phyloP scores from a whole-genome alignment of 345 rosid genomes.

The Pistacia vera region DNA sequence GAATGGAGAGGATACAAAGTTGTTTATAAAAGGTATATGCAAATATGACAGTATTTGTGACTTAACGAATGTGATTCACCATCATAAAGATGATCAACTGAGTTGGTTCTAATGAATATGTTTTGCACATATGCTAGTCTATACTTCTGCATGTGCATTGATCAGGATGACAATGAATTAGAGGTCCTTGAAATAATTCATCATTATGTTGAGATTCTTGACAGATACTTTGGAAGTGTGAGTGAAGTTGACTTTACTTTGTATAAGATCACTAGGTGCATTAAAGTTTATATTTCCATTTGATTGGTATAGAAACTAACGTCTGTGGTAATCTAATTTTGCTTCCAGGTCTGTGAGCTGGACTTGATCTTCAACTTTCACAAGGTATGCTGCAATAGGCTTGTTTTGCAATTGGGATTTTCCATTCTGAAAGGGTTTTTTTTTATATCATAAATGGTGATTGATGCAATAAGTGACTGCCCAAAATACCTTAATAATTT shows the following conservation, averaged over 20 bases:
- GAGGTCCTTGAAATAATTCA: conserved; percentile 92
- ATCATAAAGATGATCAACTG: conserved; percentile 1
- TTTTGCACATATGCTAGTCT: conserved; percentile 90
- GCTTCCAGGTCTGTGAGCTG: conserved; percentile 81
- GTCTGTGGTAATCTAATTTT: conserved; percentile 2
- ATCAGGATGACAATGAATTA: conserved; percentile 88
- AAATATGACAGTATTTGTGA: background rate
- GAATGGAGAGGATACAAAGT: conserved; percentile 96
- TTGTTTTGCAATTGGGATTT: background rate
- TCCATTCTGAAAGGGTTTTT: background rate
- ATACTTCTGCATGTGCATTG: conserved; percentile 97
- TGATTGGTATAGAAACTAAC: background rate
- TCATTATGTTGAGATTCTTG: conserved; percentile 91
- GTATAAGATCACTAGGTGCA: background rate
- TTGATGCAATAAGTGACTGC: conserved; percentile 6
- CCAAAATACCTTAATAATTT: background rate
- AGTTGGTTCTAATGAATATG: background rate
- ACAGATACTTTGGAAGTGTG: conserved; percentile 95
- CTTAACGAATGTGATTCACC: background rate
- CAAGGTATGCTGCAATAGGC: conserved; percentile 51
- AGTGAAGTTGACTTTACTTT: conserved; percentile 35
- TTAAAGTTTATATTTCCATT: background rate
- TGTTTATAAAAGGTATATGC: conserved; percentile 73
- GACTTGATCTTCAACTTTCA: conserved; percentile 97
- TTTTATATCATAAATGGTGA: background rate